Conservation (phyloP, 495 filamentous ascomycete species). For the Aspergillus sclerotioniger region DNA sequence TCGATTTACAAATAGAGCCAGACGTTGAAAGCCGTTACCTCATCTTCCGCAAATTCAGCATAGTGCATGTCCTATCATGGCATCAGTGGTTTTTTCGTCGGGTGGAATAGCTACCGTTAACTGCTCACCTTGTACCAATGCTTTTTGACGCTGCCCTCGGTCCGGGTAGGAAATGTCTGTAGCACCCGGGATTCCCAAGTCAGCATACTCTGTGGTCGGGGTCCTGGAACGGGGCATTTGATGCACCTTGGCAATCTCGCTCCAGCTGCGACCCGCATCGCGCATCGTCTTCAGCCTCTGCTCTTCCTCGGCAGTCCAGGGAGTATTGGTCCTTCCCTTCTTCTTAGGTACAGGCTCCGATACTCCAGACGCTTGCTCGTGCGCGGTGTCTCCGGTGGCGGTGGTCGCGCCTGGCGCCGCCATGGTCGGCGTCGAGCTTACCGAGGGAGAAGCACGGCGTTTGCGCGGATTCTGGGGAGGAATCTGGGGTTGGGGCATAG, state of each 20-base stretch:
- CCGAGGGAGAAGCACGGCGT: constrained; percentile 41
- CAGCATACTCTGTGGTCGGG: background rate
- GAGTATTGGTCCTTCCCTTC: constrained; percentile 94
- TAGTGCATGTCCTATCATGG: constrained; percentile 88
- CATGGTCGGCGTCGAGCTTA: constrained; percentile 37
- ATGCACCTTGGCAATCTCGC: constrained; percentile 89
- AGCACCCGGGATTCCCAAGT: constrained; percentile 28
- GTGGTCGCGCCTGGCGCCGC: constrained; percentile 26
- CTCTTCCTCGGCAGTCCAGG: constrained; percentile 95
- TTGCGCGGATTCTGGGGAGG: constrained; percentile 43
- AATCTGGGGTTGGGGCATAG: constrained; percentile 38
- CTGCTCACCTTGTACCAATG: constrained; percentile 94
- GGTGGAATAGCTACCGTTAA: constrained; percentile 10
- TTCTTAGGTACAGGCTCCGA: constrained; percentile 64
- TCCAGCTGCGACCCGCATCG: constrained; percentile 91
- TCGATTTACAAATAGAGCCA: constrained; percentile 15
- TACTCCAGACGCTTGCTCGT: constrained; percentile 31
- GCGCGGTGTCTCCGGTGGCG: constrained; percentile 28
- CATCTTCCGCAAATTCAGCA: constrained; percentile 97
- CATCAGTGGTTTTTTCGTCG: constrained; percentile 25
- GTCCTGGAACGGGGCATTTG: background rate
- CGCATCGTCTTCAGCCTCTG: constrained; percentile 89
- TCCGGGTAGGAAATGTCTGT: constrained; percentile 86
- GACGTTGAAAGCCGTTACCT: constrained; percentile 54
- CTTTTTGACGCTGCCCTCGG: constrained; percentile 98